phyloP scores from a whole-genome alignment of 164 flowering plant genomes.

The Echeveria elegans region DNA sequence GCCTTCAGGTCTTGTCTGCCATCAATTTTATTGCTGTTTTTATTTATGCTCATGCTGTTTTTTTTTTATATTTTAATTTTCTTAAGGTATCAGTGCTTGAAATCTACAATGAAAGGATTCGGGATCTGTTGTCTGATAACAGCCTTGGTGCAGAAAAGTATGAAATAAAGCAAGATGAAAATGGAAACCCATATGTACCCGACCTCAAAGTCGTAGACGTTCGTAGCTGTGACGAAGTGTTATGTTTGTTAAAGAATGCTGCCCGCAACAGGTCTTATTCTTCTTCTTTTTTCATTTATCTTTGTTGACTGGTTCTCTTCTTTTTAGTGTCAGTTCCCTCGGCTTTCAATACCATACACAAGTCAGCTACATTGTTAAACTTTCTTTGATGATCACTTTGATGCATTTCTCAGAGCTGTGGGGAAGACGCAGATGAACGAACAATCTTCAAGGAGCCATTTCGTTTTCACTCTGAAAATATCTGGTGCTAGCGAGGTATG shows the following conservation, averaged over 20 bases:
- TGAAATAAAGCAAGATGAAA: conserved; percentile 79
- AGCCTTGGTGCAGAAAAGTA: conserved; percentile 47
- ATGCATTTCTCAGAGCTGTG: conserved; percentile 21
- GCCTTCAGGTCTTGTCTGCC: background rate
- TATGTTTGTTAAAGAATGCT: conserved; percentile 71
- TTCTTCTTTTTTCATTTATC: background rate
- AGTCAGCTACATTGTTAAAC: no score
- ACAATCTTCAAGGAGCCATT: conserved; percentile 81
- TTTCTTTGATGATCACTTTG: no score
- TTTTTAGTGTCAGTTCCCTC: no score
- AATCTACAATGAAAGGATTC: conserved; percentile 90
- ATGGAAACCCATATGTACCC: conserved; percentile 75
- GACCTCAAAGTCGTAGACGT: conserved; percentile 91
- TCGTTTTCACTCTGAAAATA: conserved; percentile 76
- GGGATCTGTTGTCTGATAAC: conserved; percentile 65
- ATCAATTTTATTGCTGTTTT: no score
- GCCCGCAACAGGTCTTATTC: conserved; percentile 85
- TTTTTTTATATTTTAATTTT: conserved; percentile 11
- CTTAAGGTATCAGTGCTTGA: conserved; percentile 92
- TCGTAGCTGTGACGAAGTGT: conserved; percentile 63
- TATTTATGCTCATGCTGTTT: no score
- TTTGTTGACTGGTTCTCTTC: no score
- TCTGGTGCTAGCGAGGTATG: conserved; percentile 80
- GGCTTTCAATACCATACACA: no score
- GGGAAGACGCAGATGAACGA: no score